These are phyloP conservation scores for Zanthoxylum bungeanum DNA, from an alignment of 345 rosid species.

Conservation along the genomic window DNA sequence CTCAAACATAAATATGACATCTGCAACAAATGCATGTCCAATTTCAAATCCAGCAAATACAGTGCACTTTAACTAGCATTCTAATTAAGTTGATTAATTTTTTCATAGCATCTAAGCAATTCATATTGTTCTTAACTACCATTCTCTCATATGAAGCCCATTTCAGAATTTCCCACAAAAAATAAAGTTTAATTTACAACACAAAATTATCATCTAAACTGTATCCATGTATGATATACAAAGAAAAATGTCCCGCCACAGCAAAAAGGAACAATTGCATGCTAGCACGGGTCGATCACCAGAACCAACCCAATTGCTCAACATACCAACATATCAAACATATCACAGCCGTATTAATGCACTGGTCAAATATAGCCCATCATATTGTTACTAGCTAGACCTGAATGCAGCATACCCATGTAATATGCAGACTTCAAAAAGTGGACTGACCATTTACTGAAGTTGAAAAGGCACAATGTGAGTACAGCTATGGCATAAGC, in stretches of 20 bases:
- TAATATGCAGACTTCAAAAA: not conserved
- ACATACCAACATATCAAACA: not conserved
- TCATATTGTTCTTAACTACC: not conserved
- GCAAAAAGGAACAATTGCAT: too few species aligned
- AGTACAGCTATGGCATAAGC: not conserved
- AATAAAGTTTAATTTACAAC: not conserved
- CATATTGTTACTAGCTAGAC: not conserved
- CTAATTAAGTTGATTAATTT: not conserved
- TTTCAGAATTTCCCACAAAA: too few species aligned
- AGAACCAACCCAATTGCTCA: not conserved
- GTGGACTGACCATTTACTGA: not conserved
- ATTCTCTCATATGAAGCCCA: too few species aligned
- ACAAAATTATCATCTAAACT: not conserved
- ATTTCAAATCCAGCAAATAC: not conserved
- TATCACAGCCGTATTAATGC: not conserved
- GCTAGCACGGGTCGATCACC: not conserved
- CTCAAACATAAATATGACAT: not conserved
- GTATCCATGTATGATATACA: not conserved
- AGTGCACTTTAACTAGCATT: slow-evolving; percentile 3
- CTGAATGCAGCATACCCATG: not conserved
- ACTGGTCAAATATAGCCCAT: not conserved
- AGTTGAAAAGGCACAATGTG: not conserved
- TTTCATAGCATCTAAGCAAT: not conserved
- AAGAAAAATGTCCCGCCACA: not conserved
- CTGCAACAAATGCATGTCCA: not conserved